Percentiles rank a stretch among this genome's conserved stretches.
Conservation (phyloP, 192 early-diverging fungal species). For the Entomortierella parvispora region DNA sequence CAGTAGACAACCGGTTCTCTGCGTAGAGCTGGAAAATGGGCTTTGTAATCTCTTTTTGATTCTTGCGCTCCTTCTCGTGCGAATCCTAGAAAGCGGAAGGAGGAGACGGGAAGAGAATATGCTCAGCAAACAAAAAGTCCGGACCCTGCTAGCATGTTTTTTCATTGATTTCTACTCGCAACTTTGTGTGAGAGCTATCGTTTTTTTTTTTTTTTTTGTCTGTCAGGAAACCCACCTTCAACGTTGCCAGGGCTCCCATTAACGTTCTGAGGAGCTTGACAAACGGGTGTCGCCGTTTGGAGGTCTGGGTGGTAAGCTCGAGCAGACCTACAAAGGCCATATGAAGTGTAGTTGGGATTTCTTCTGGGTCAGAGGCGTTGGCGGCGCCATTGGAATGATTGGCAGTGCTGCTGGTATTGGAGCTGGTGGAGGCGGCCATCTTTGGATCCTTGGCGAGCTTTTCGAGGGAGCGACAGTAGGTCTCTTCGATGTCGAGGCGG, state of each 20-base stretch:
- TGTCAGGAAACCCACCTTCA: too few species aligned
- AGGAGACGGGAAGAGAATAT: not conserved
- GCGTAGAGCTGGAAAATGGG: slow-evolving; percentile 48
- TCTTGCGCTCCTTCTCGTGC: slow-evolving; percentile 47
- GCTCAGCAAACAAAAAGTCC: not conserved
- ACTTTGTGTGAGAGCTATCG: not conserved
- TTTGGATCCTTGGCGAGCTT: slow-evolving; percentile 29
- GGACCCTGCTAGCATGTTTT: slow-evolving; percentile 1
- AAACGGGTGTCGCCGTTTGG: slow-evolving; percentile 17
- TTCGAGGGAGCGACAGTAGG: slow-evolving; percentile 33
- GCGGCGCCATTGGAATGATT: not conserved
- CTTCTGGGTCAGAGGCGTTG: slow-evolving; percentile 31
- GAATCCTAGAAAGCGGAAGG: slow-evolving; percentile 7
- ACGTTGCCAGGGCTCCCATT: slow-evolving; percentile 10
- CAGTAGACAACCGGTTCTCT: slow-evolving; percentile 42
- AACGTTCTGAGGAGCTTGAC: slow-evolving; percentile 20
- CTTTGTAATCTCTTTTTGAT: slow-evolving; percentile 33
- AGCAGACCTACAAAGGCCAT: slow-evolving; percentile 30
- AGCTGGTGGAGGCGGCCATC: not conserved
- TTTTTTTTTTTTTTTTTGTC: not conserved
- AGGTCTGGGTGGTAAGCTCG: slow-evolving; percentile 19
- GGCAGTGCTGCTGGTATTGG: slow-evolving; percentile 3
- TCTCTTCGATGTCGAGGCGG: slow-evolving; percentile 41
- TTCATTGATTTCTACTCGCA: not conserved
- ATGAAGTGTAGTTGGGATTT: slow-evolving; percentile 45